Base-by-base conservation (phyloP, 495 filamentous ascomycete genomes). In the Penicillium silybi region DNA sequence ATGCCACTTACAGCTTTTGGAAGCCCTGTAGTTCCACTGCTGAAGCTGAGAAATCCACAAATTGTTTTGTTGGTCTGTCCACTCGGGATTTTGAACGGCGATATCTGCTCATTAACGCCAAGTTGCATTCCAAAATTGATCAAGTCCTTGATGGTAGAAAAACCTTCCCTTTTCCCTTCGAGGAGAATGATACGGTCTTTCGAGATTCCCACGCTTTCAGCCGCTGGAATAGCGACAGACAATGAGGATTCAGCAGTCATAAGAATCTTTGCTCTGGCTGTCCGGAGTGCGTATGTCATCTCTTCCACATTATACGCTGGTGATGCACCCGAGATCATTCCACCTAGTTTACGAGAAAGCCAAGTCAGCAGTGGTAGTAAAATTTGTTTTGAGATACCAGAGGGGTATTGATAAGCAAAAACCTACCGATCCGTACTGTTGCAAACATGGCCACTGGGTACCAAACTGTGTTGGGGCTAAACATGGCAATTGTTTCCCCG, bases 221-320 rank as follows among this genome's bases (percentile, higher is more conserved):
- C 82, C 1, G 81, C 79, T 19, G 68, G 69, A 8, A 66, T 57
- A 0, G 80, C 80, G 25, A 84, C 71, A 1, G 73, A 58, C 47
- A 84, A 67, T 1, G 67, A 72, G 8, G 73, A 64, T 0, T 75
- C 73, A 7, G 73, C 66, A 0, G 81, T 83, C 68, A 84, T 79
- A 15, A 86, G 58, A 51, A 81, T 79, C 51, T 76, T 79, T 0
- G 79, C 77, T 16, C 76, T 62, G 1, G 71, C 75, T 0, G 69
- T 80, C 52, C 76, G 69, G 0, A 85, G 69, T 4, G 80, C 80
- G 61, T 83, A 82, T 1, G 74, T 74, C 80, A 85, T 85, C 52
- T 86, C 82, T 19, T 83, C 80, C 16, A 81, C 61, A 32, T 79
- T 83, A 50, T 84, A 85, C 3, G 78, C 81, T 0, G 83, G 83